Conservation (phyloP, 2,329 filamentous ascomycete species). For the Lasiodiplodia sp. region DNA sequence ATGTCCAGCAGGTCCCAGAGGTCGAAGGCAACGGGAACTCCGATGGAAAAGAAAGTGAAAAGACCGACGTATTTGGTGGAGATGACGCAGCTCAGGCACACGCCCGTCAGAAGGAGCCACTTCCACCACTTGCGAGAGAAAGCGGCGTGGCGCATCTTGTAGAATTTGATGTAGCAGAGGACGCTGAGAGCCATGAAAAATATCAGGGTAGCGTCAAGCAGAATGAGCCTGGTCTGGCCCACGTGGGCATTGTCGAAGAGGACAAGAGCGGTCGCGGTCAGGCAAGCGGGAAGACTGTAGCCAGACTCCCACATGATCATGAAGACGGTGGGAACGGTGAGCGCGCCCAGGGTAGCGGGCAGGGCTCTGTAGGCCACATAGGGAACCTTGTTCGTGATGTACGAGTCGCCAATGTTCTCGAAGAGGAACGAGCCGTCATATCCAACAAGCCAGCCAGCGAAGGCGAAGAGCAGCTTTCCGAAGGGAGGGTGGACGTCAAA, state of each 20-base stretch:
- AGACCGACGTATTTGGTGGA: slow-evolving; percentile 97
- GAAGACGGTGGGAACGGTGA: slow-evolving; percentile 94
- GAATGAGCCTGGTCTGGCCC: slow-evolving; percentile 92
- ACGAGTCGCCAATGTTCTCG: slow-evolving; percentile 98
- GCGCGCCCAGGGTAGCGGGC: slow-evolving; percentile 87
- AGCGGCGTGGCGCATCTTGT: slow-evolving; percentile 88
- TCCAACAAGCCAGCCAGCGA: slow-evolving; percentile 96
- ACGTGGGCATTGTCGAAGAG: slow-evolving; percentile 98
- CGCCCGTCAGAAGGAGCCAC: slow-evolving; percentile 94
- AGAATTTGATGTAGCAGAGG: slow-evolving; percentile 94
- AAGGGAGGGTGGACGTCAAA: slow-evolving; percentile 99
- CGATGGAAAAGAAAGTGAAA: slow-evolving; percentile 97
- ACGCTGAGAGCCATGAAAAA: slow-evolving; percentile 96
- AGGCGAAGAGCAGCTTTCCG: slow-evolving; percentile 95
- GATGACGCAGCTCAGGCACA: slow-evolving; percentile 94
- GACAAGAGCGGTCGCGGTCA: slow-evolving; percentile 83
- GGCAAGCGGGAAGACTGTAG: slow-evolving; percentile 91
- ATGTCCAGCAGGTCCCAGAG: slow-evolving; percentile 94
- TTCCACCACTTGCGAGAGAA: slow-evolving; percentile 99
- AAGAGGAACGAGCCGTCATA: slow-evolving; percentile 98
- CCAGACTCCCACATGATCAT: slow-evolving; percentile 99
- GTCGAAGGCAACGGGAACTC: slow-evolving; percentile 91
- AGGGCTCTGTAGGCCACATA: slow-evolving; percentile 96
- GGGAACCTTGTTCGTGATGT: slow-evolving; percentile 94
- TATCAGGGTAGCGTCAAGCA: slow-evolving; percentile 92